Base-by-base conservation (phyloP, 208 protist species). In the Trichomonas vaginalis region DNA sequence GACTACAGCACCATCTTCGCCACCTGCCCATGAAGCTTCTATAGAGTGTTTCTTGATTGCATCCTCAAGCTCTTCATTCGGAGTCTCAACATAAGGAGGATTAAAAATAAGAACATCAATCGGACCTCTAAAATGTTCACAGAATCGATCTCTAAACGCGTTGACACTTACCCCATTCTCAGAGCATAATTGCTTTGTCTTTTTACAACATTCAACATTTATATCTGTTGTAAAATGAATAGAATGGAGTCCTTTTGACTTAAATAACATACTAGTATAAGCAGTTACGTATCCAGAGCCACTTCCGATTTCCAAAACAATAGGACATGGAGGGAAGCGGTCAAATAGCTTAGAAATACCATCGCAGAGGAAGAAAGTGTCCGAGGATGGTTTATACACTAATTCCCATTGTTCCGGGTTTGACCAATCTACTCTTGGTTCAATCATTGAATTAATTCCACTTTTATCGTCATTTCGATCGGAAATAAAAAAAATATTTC, bases 201-300 rank as follows among this genome's bases (percentile, higher is more conserved):
- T 92, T 51, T 51, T 51, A 51, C 86, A 92, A 21, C 86, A 92
- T 35, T 92, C 37, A 9, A 92, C 56, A 92, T 92, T 92, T 17
- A 92, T 51, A 51, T 92, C 86, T 51, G 86, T 92, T 92, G 86
- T 92, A 92, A 92, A 56, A 51, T 92, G 40, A 37, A 92, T 92
- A 39, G 45, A 48, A 35, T 17, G 42, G 10, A 48, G 17, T 39
- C 45, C 45, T 35, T 45, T 92, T 2, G n/a, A 42, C 56, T 92
- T 92, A 9, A 92, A 39, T 4, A 92, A 39, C 27, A 42, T 48
- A 15, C 14, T 45, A 17, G 45, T 27, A 51, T 49, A 92, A 39
- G 86, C 86, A 0, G 86, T 92, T 48, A 92, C 86, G 51, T 92
- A 92, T 39, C 86, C 86, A 35, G 86, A 92, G 23, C 86, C 86